Evolutionary conservation across 2,329 filamentous ascomycete species (phyloP).

Genomic region (Chaetothyriales sp.): DNA sequence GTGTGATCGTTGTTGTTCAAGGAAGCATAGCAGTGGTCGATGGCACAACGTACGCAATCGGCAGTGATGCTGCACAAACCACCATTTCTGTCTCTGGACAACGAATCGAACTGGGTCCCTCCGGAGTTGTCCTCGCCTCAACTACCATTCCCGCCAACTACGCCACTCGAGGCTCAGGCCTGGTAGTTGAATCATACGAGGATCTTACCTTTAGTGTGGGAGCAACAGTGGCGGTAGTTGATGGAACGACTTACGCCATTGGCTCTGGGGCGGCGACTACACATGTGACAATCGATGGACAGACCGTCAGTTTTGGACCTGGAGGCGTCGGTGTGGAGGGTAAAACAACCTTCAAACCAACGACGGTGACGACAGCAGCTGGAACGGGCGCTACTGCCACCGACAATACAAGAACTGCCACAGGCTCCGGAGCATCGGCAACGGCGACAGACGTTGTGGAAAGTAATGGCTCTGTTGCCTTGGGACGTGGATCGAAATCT

Average conservation of each 20-base stretch:
- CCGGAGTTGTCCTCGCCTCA: slow-evolving; percentile 15
- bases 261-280: slow-evolving; percentile 28
- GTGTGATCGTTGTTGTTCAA: slow-evolving; percentile 15
- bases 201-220: slow-evolving; percentile 16
- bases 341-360: background rate
- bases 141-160: slow-evolving; percentile 14
- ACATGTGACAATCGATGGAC: slow-evolving; percentile 34
- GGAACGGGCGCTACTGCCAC: background rate
- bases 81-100: slow-evolving; percentile 15
- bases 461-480: background rate
- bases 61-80: slow-evolving; percentile 11
- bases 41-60: slow-evolving; percentile 18
- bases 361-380: background rate
- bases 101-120: slow-evolving; percentile 15
- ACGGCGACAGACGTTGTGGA: background rate
- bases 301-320: slow-evolving; percentile 39
- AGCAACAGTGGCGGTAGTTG: slow-evolving; percentile 28
- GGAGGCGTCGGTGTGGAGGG: slow-evolving; percentile 31
- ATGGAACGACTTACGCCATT: slow-evolving; percentile 37
- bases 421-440: background rate
- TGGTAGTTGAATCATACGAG: slow-evolving; percentile 10
- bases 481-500: background rate
- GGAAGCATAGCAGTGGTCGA: slow-evolving; percentile 17
- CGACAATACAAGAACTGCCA: background rate
- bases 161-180: slow-evolving; percentile 1